Conservation (phyloP, 768 basidiomycete species). For the Nevesoporus exiguus region DNA sequence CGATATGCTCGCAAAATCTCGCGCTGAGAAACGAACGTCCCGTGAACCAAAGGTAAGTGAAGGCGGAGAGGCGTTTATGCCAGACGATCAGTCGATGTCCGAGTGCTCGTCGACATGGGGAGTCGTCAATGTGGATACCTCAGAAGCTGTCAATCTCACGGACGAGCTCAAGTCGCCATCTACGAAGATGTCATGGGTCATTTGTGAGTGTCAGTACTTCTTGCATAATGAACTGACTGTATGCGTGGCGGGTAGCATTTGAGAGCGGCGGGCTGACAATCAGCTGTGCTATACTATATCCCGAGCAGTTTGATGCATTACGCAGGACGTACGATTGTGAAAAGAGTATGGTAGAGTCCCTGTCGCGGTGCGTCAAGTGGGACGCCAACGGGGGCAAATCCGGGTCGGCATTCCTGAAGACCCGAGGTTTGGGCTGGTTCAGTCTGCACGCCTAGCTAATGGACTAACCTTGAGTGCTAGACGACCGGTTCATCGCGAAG, state of each 20-base stretch:
- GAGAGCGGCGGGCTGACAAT: slow-evolving; percentile 88
- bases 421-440: slow-evolving; percentile 57
- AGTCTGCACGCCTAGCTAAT: background rate
- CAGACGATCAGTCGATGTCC: slow-evolving; percentile 77
- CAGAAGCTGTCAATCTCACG: slow-evolving; percentile 63
- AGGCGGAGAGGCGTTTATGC: slow-evolving; percentile 85
- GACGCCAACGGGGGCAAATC: slow-evolving; percentile 94
- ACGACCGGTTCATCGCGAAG: slow-evolving; percentile 98
- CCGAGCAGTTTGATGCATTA: slow-evolving; percentile 94
- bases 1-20: slow-evolving; percentile 73
- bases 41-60: slow-evolving; percentile 56
- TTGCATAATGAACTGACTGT: slow-evolving; percentile 4
- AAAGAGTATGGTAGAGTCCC: slow-evolving; percentile 87
- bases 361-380: slow-evolving; percentile 95
- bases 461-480: slow-evolving; percentile 37
- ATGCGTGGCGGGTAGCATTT: slow-evolving; percentile 52
- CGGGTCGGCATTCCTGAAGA: slow-evolving; percentile 95
- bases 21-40: slow-evolving; percentile 70
- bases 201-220: slow-evolving; percentile 48
- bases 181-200: slow-evolving; percentile 77
- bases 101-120: slow-evolving; percentile 92
- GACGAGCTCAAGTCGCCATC: slow-evolving; percentile 75
- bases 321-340: slow-evolving; percentile 92
- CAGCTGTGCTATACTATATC: slow-evolving; percentile 91
- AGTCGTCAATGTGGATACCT: slow-evolving; percentile 77